These are phyloP conservation scores for Amphirosellinia nigrospora DNA, from an alignment of 495 filamentous ascomycete species.

Conservation along the genomic window DNA sequence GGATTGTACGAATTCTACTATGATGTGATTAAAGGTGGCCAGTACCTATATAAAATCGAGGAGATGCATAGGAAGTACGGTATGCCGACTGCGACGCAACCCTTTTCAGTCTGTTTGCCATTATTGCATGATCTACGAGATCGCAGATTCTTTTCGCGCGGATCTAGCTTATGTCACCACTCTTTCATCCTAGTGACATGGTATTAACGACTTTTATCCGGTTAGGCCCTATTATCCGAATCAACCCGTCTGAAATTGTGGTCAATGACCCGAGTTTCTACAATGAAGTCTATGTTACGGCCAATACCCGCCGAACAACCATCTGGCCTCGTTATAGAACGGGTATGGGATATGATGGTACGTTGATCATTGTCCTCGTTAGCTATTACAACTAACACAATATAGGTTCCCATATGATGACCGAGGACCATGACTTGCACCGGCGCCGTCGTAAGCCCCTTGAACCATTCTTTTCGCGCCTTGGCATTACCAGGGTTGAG, in stretches of 20 bases:
- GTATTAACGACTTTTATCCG: background rate
- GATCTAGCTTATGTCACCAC: background rate
- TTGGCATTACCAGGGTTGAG: slow-evolving; percentile 25
- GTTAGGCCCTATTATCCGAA: slow-evolving; percentile 56
- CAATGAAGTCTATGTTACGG: background rate
- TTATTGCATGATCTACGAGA: background rate
- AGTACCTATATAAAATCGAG: slow-evolving; percentile 45
- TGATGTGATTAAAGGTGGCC: slow-evolving; percentile 42
- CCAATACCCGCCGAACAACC: background rate
- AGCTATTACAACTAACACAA: background rate
- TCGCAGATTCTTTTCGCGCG: background rate
- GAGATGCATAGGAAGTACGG: slow-evolving; percentile 48
- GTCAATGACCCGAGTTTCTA: slow-evolving; percentile 12
- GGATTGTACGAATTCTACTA: slow-evolving; percentile 52
- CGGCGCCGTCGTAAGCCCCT: slow-evolving; percentile 24
- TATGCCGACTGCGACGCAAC: background rate
- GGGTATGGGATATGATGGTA: background rate
- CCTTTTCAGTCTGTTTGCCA: background rate
- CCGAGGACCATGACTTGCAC: slow-evolving; percentile 29
- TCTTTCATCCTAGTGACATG: background rate
- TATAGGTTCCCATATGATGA: background rate
- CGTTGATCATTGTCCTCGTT: background rate
- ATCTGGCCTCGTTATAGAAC: background rate
- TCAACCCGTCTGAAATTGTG: slow-evolving; percentile 46
- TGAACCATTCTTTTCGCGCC: slow-evolving; percentile 28